A percentile compares a stretch with the other conserved stretches of the same genome.
Conservation (phyloP, 2,329 filamentous ascomycete species). For the Neonectria coccinea region DNA sequence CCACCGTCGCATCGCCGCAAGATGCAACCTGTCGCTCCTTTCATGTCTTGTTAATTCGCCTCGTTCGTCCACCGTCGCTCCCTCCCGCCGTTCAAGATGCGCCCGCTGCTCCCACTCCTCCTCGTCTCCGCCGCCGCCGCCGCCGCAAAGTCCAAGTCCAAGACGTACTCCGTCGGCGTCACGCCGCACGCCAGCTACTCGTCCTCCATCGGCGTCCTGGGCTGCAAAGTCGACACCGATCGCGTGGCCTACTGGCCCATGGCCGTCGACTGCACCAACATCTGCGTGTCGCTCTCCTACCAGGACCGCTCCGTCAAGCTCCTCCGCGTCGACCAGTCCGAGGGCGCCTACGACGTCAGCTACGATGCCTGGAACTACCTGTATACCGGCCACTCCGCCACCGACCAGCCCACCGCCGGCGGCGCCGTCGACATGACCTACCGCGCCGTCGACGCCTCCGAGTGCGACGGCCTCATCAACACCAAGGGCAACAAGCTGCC, state of each 20-base stretch:
- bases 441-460: slow-evolving; percentile 56
- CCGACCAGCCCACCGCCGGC: slow-evolving; percentile 58
- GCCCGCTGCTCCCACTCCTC: slow-evolving; percentile 12
- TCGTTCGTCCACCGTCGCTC: slow-evolving; percentile 16
- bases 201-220: slow-evolving; percentile 69
- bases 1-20: slow-evolving; percentile 29
- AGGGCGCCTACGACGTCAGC: slow-evolving; percentile 68
- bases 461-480: slow-evolving; percentile 62
- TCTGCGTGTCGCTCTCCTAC: slow-evolving; percentile 66
- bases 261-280: slow-evolving; percentile 65
- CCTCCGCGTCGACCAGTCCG: slow-evolving; percentile 67
- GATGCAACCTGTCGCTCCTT: slow-evolving; percentile 38
- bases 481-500: slow-evolving; percentile 55
- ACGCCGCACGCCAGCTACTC: slow-evolving; percentile 70
- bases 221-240: slow-evolving; percentile 71
- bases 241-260: slow-evolving; percentile 71
- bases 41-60: slow-evolving; percentile 22
- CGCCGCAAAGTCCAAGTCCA: slow-evolving; percentile 23
- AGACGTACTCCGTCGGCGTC: slow-evolving; percentile 45
- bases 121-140: slow-evolving; percentile 6
- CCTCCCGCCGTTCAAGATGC: slow-evolving; percentile 20
- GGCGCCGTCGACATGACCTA: slow-evolving; percentile 62
- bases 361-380: slow-evolving; percentile 74
- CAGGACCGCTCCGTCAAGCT: slow-evolving; percentile 66
- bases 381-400: slow-evolving; percentile 60